Percentiles rank a stretch among this genome's conserved stretches.
These are phyloP conservation scores for Pestalotiopsis fici DNA, from an alignment of 2,329 filamentous ascomycete species.

Conservation along the genomic window DNA sequence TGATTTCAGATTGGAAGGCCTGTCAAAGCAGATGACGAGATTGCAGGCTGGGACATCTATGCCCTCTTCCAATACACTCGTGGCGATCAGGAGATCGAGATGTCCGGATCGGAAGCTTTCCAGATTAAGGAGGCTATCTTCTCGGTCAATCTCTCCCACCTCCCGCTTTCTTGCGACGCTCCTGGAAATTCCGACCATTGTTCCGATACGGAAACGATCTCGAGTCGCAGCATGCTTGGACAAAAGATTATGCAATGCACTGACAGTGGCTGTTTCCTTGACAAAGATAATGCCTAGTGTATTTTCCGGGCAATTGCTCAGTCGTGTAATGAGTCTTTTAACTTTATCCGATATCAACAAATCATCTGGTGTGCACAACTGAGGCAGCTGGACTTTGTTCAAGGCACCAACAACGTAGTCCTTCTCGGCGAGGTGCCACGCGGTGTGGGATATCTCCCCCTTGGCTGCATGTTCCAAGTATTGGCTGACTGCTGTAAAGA, in stretches of 20 bases:
- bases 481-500: slow-evolving; percentile 47
- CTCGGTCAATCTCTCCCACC: slow-evolving; percentile 35
- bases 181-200: slow-evolving; percentile 56
- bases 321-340: slow-evolving; percentile 49
- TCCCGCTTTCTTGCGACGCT: slow-evolving; percentile 35
- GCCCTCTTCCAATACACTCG: slow-evolving; percentile 67
- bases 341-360: slow-evolving; percentile 59
- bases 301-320: slow-evolving; percentile 43
- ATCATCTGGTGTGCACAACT: slow-evolving; percentile 12
- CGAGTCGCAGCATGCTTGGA: slow-evolving; percentile 48
- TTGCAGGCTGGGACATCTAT: slow-evolving; percentile 69
- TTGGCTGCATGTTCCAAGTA: slow-evolving; percentile 25
- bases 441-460: slow-evolving; percentile 31
- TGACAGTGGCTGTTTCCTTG: slow-evolving; percentile 60
- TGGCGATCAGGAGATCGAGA: slow-evolving; percentile 61
- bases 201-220: slow-evolving; percentile 50
- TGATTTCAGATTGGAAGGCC: slow-evolving; percentile 50
- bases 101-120: slow-evolving; percentile 54
- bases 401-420: slow-evolving; percentile 55
- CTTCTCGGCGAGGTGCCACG: slow-evolving; percentile 52
- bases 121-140: slow-evolving; percentile 35
- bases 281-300: slow-evolving; percentile 69
- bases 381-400: slow-evolving; percentile 29
- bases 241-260: slow-evolving; percentile 60
- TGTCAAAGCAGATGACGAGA: slow-evolving; percentile 59